phyloP scores from a whole-genome alignment of 305 asterid genomes.

The Fraxinus ornus region DNA sequence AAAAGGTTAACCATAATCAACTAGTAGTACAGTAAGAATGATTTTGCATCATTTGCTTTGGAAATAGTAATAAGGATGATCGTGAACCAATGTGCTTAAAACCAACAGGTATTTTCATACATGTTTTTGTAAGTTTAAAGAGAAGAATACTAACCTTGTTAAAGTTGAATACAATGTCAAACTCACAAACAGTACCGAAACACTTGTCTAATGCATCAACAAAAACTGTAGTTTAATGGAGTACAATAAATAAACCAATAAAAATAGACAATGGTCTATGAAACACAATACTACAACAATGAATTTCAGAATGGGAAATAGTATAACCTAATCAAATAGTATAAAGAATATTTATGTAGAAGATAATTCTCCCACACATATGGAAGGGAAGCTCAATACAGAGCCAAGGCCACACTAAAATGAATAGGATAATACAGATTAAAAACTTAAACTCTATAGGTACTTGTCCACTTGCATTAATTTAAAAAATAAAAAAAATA shows the following conservation, averaged over 20 bases:
- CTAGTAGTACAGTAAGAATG: background rate
- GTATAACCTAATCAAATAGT: background rate
- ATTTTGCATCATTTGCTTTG: background rate
- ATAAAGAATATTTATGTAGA: no score
- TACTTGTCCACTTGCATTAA: no score
- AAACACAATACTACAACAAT: background rate
- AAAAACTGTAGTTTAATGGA: constrained; percentile 53
- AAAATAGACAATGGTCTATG: background rate
- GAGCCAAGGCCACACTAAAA: background rate
- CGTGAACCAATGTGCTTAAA: background rate
- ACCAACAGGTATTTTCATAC: background rate
- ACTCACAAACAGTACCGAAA: constrained; percentile 88
- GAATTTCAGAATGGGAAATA: no score
- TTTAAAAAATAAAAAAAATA: no score
- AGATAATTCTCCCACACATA: no score
- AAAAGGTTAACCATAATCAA: background rate
- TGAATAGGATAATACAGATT: background rate
- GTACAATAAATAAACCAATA: background rate
- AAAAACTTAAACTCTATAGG: background rate
- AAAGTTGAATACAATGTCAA: constrained; percentile 80
- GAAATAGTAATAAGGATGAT: background rate
- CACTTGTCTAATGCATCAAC: constrained; percentile 90
- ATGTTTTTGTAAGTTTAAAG: constrained; percentile 14
- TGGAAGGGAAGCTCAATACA: background rate
- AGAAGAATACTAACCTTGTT: constrained; percentile 62